Evolutionary conservation across 331 rosid genomes (phyloP), one percentile per base, ranked within the genome.

Genomic region (Ulmus americana): DNA sequence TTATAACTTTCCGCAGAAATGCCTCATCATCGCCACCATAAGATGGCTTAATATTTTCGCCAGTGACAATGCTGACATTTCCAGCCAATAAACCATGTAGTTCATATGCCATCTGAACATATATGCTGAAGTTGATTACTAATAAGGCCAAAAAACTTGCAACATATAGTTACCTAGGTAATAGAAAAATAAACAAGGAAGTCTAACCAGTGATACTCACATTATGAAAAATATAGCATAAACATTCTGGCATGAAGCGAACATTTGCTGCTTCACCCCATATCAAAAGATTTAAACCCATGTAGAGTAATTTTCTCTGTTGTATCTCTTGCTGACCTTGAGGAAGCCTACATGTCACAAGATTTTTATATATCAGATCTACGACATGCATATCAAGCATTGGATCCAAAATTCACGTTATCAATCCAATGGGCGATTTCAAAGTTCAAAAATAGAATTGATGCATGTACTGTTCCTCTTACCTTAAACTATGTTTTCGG

Each of bases 1-100:
- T 80, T 75, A 92, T 82, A 79, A 92, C 95, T 82, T 89, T 89
- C 69, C 95, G 84, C 76, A 92, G 77, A 75, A 86, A 92, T 59
- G 98, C 95, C 79, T 92, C 98, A 11, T 92, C 98, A 76, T 89
- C 97, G 48, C 98, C 97, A 59, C 98, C 98, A 70, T 92, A 92
- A 70, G 98, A 89, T 75, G 98, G 97, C 84, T 92, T 92, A 71
- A 92, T 92, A 74, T 92, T 92, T 74, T 92, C 98, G 70, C 98
- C 98, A 39, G 98, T 92, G 59, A 92, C 97, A 45, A 89, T 89
- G 78, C 98, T 92, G 65, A 92, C 98, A 80, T 92, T 92, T 76
- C 98, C 98, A 73, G 98, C 98, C 85, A 89, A 74, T 63, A 92
- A 76, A 48, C 98, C 98, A 71, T 92, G 95, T 55, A 92, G 90